Evolutionary conservation across 2,329 filamentous ascomycete genomes (phyloP).

Genomic region (Cordyceps militaris): DNA sequence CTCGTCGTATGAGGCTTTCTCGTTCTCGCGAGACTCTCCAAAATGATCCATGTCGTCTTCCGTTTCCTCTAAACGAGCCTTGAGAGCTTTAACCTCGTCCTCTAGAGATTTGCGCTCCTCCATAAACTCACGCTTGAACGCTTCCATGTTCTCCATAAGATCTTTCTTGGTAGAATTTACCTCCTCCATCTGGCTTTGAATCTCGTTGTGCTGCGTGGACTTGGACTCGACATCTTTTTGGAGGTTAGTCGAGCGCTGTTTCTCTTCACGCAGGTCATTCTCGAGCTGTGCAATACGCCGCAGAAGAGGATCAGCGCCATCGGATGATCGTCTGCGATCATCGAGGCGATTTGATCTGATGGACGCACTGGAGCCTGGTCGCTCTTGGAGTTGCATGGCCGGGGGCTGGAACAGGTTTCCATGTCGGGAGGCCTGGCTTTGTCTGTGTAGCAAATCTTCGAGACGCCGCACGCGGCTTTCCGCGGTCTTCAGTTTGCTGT

Average conservation of each 20-base stretch:
- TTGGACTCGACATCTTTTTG: constrained; percentile 62
- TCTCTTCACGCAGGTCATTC: constrained; percentile 67
- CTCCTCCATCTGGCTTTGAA: constrained; percentile 69
- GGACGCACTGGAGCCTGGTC: constrained; percentile 43
- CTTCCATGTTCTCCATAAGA: constrained; percentile 89
- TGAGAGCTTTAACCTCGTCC: constrained; percentile 68
- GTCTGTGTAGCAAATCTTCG: constrained; percentile 86
- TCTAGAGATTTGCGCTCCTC: constrained; percentile 79
- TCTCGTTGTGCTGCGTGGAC: constrained; percentile 50
- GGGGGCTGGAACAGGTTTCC: constrained; percentile 49
- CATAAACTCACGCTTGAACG: constrained; percentile 80
- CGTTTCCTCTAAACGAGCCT: constrained; percentile 72
- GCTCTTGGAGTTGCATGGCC: constrained; percentile 39
- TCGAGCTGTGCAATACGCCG: constrained; percentile 60
- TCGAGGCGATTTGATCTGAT: constrained; percentile 37
- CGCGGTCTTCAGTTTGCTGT: constrained; percentile 70
- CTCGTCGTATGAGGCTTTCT: constrained; percentile 63
- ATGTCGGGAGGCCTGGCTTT: constrained; percentile 53
- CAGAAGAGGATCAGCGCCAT: constrained; percentile 39
- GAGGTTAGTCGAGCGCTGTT: constrained; percentile 56
- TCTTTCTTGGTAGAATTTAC: constrained; percentile 89
- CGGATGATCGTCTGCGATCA: constrained; percentile 39
- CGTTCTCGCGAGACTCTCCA: constrained; percentile 74
- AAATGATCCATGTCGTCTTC: constrained; percentile 89
- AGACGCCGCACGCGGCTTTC: constrained; percentile 85